Evolutionary conservation across 176 grass and related monocot genomes (phyloP).

Genomic region (Carex myosuroides): DNA sequence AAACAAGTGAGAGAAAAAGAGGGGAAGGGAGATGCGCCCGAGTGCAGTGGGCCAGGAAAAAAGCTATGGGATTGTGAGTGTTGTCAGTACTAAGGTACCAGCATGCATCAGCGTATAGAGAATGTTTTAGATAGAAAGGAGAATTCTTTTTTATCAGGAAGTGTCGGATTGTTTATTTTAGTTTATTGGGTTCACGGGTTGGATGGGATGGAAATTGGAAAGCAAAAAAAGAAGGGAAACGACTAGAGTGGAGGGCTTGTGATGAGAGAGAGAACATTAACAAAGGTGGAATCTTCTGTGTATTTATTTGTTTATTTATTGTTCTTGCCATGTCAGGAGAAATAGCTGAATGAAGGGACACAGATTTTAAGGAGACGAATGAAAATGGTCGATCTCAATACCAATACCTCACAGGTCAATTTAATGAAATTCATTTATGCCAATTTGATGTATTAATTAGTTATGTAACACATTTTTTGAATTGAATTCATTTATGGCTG

Average conservation of each 20-base stretch:
- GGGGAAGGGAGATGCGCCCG: too few relatives aligned
- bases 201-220: neutral
- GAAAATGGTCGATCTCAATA: neutral
- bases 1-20: constrained; percentile 37
- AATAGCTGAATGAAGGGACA: neutral
- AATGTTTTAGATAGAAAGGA: constrained; percentile 6
- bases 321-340: neutral
- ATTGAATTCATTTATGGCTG: neutral
- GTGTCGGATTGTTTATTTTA: neutral
- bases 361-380: neutral
- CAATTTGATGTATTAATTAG: neutral
- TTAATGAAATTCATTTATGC: neutral
- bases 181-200: constrained; percentile 12
- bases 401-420: neutral
- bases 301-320: neutral
- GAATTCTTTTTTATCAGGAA: neutral
- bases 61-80: neutral
- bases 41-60: constrained; percentile 42
- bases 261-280: neutral
- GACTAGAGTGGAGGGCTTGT: neutral
- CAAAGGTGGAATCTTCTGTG: constrained; percentile 5
- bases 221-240: neutral
- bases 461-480: neutral
- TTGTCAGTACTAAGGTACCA: constrained; percentile 17
- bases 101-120: neutral